Base-by-base conservation (phyloP, 495 filamentous ascomycete genomes). In the Podospora appendiculata region DNA sequence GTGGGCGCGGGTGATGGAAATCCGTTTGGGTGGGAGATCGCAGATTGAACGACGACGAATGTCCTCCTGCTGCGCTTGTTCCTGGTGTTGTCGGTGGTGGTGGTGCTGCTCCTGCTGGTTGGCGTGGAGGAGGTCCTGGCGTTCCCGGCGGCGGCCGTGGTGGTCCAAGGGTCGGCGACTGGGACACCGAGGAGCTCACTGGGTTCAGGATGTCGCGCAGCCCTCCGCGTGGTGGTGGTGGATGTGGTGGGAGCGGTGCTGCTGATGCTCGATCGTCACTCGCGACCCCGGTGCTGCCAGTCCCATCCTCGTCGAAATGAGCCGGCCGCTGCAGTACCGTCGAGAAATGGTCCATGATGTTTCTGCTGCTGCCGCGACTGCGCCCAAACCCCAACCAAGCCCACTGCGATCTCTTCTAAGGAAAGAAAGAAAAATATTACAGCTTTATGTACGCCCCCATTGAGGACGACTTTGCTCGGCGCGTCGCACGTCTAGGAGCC, bases 261-360 rank as follows among this genome's bases (percentile, higher is more conserved):
- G 25, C 25, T 25, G 25, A 25, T 25, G 25, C 55, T 60, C 60
- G 60, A 58, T 65, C 61, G 32, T 70, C 59, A 41, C 60, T 41
- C 46, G 56, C 45, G 16, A 48, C 54, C 18, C 56, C 55, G 45
- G 56, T 63, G 38, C 64, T 68, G 25, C 25, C 25, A 2, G 25
- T 25, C 35, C 64, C 58, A 45, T 72, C 68, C 58, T 64, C 65
- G 58, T 70, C 64, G 45, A 68, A 66, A 57, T 66, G 63, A 53
- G 67, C 58, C 45, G 69, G 62, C 18, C 67, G 67, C 58, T 73
- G 70, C 62, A 76, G 63, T 58, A 74, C 70, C 12, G 67, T 74
- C 57, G 74, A 72, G 60, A 74, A 77, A 45, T 65, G 63, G 50
- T 73, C 70, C 69, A 72, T 72, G 14, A 36, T 58, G 36, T 11